Base-by-base conservation (phyloP, 805 yeast species). In the Candida loeiensis region DNA sequence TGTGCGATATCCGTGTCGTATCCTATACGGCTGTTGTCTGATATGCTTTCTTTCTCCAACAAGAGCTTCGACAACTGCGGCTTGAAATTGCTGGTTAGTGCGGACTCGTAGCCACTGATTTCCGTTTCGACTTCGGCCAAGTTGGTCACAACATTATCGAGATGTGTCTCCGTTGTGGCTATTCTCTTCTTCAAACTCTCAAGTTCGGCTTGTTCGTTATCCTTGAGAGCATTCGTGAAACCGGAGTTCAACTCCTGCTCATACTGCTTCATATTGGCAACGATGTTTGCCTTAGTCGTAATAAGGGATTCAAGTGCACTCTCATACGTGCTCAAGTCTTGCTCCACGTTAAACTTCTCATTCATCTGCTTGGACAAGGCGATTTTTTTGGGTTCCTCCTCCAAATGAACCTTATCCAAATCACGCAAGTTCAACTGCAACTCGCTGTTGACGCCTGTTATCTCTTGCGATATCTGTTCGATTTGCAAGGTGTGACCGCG, bases 41-140 rank as follows among this genome's bases (percentile, higher is more conserved):
- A 28, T 41, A 41, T 22, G 38, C 43, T 17, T 18, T 26, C 9
- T 16, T 21, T 28, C 39, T 40, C 32, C 39, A 19, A 30, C 24
- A 12, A 13, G 13, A 15, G 38, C 45, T 46, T 53, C 13, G 32
- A 39, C 34, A 53, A 57, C 42, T 77, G 76, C 9, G 87, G 85
- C 30, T 70, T 61, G 33, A 80, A 64, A 37, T 73, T 80, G 21
- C 80, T 79, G n/a, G 64, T 58, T 29, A 86, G 55, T 45, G 81
- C 88, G 2, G 83, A 69, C 34, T 76, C 75, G 6, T 76, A 47
- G 1, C 62, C 55, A 0, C 77, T 66, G 12, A 77, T 56, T 13
- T 67, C 62, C 9, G 78, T 59, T 44, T 80, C 83, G 4, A 76
- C 44, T 1, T 59, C 65, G 0, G 73, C 56, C 15, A 79, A 58